Conservation (phyloP, 2,329 filamentous ascomycete species). For the Neofusicoccum laricinum region DNA sequence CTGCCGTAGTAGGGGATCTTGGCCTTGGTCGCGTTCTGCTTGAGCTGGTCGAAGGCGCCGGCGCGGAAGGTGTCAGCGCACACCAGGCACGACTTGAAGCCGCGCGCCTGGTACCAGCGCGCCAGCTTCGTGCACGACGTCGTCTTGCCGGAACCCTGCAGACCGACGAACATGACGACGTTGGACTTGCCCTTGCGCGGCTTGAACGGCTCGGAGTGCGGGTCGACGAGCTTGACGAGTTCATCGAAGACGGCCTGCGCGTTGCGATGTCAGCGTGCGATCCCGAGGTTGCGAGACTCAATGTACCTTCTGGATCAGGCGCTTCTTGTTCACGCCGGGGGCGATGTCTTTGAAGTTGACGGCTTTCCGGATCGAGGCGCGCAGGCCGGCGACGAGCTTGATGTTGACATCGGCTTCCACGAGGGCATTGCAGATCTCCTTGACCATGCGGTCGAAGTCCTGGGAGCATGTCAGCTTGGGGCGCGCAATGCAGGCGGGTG, state of each 20-base stretch:
- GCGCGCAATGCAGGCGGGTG: constrained; percentile 9
- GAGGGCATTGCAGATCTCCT: constrained; percentile 94
- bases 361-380: constrained; percentile 83
- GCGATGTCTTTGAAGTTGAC: constrained; percentile 96
- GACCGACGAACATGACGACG: constrained; percentile 98
- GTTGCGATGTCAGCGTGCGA: background rate
- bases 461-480: constrained; percentile 42
- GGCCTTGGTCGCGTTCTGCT: constrained; percentile 97
- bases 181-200: constrained; percentile 95
- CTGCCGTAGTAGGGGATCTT: constrained; percentile 99
- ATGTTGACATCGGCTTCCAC: constrained; percentile 98
- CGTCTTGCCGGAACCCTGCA: constrained; percentile 97
- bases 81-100: constrained; percentile 89
- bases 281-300: background rate
- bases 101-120: constrained; percentile 87
- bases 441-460: constrained; percentile 97
- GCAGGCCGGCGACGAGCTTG: constrained; percentile 82
- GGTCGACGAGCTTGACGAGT: constrained; percentile 91
- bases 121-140: constrained; percentile 98
- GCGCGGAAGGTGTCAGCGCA: constrained; percentile 98
- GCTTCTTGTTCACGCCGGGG: constrained; percentile 94
- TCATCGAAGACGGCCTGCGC: constrained; percentile 81
- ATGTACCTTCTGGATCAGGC: constrained; percentile 80
- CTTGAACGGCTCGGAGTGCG: constrained; percentile 91
- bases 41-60: constrained; percentile 96